Base-by-base conservation (phyloP, 192 early-diverging fungal genomes). In the Funneliformis geosporum region DNA sequence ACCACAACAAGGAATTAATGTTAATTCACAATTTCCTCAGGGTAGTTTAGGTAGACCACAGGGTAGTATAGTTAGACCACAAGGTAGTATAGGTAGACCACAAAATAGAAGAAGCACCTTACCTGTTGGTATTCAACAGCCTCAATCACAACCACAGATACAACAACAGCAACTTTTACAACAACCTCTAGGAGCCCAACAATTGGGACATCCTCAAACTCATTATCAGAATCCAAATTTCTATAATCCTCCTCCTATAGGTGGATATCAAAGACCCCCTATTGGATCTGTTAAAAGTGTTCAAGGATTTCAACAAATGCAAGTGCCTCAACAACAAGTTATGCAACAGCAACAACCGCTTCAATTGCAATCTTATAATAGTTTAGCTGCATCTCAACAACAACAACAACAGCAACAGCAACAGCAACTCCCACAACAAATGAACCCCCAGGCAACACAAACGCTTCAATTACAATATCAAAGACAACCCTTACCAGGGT, bases 151-250 rank as follows among this genome's bases (percentile, higher is more conserved):
- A 64, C 61, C 18, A 64, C 25, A 23, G 8, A 21, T 23, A 23
- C 61, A 16, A 27, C 61, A 11, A 25, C 8, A 8, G n/a, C 61
- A 27, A 64, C 8, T 8, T 25, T 10, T 3, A 23, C 61, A 16
- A 59, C 55, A 4, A 59, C 0, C 7, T 55, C 5, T 55, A 21
- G 50, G 50, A 55, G 16, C 16, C 14, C 62, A 65, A 65, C 12
- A 10, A 11, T 2, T 38, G 39, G 16, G 27, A 68, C 66, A 68
- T 40, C 27, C 11, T 39, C 27, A 70, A 38, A 33, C 27, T 44
- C 11, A 44, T 40, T 70, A 28, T 42, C 68, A 70, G 21, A 27
- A 70, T 42, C 68, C 40, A n/a, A 70, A 33, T 70, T 44, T 70
- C 39, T 42, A 44, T 70, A 28, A 23, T 39, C 14, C 42, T 43